A percentile compares a stretch with the other conserved stretches of the same genome.
phyloP scores from a whole-genome alignment of 805 yeast species.

The Starmerella vaccinii region DNA sequence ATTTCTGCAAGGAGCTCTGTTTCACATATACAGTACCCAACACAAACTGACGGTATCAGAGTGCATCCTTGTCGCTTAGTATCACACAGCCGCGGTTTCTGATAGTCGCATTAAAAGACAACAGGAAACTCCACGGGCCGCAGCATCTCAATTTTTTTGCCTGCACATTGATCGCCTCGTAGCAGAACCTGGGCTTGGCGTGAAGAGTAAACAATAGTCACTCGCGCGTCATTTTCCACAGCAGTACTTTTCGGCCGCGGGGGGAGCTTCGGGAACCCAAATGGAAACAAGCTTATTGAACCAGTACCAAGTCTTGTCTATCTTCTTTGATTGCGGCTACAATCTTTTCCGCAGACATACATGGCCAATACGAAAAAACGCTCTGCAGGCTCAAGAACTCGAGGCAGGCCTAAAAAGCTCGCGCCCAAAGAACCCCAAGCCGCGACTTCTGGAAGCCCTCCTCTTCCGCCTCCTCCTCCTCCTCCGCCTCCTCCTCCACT shows the following conservation, averaged over 20 bases:
- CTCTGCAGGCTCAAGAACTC: not conserved
- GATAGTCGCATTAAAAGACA: not conserved
- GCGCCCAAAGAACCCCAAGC: not conserved
- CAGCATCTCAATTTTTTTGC: not conserved
- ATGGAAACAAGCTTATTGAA: slow-evolving; percentile 1
- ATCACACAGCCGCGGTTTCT: slow-evolving; percentile 1
- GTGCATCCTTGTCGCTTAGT: slow-evolving; percentile 4
- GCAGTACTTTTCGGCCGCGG: not conserved
- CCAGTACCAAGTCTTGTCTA: not conserved
- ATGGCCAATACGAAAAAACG: not conserved
- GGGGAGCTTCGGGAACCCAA: not conserved
- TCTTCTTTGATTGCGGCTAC: not conserved
- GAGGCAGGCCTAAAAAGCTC: not conserved
- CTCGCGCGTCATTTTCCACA: not conserved
- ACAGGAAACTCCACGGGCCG: not conserved
- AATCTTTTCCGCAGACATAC: not conserved
- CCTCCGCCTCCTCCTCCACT: not conserved
- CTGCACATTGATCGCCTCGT: not conserved
- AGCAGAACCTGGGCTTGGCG: not conserved
- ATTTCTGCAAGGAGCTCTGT: slow-evolving; percentile 3
- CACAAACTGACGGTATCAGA: slow-evolving; percentile 5
- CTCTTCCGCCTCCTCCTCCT: too few species aligned
- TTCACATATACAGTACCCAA: slow-evolving; percentile 1
- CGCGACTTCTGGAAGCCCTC: too few species aligned
- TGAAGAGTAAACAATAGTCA: not conserved